Conservation (phyloP, 306 rosid genomes). For the Mimosa pudica region DNA sequence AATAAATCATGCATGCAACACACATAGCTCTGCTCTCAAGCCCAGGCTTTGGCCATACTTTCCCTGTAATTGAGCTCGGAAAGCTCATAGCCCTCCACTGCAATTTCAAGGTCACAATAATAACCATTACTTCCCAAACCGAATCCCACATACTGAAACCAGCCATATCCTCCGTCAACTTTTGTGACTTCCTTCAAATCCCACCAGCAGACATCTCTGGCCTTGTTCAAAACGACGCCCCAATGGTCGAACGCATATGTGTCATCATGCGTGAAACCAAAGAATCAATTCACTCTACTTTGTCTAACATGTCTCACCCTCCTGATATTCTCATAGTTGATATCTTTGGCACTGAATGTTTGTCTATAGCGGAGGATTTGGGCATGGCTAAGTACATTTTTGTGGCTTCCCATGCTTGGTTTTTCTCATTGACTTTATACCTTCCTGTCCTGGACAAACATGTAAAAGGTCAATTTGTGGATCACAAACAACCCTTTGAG, state of each 20-base stretch:
- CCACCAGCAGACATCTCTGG: conserved; percentile 29
- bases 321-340: conserved; percentile 46
- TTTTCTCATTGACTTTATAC: conserved; percentile 21
- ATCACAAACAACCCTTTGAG: conserved; percentile 22
- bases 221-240: conserved; percentile 9
- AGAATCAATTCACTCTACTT: conserved; percentile 26
- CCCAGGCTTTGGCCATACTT: conserved; percentile 62
- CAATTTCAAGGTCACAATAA: conserved; percentile 43
- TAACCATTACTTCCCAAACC: conserved; percentile 38
- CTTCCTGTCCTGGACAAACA: conserved; percentile 33
- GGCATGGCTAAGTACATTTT: conserved; percentile 37
- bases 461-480: conserved; percentile 44
- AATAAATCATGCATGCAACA: background rate
- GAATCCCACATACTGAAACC: conserved; percentile 39
- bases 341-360: conserved; percentile 39
- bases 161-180: background rate
- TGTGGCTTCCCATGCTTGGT: conserved; percentile 41
- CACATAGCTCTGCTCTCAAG: conserved; percentile 51
- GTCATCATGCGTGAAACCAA: conserved; percentile 39
- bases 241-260: conserved; percentile 7
- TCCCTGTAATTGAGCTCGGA: conserved; percentile 51
- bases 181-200: conserved; percentile 41
- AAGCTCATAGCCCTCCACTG: conserved; percentile 41
- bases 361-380: conserved; percentile 41
- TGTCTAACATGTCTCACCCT: background rate